Evolutionary conservation across 2,329 filamentous ascomycete genomes (phyloP), one percentile per base, ranked within the genome.

Genomic region (Aschersonia sp.): DNA sequence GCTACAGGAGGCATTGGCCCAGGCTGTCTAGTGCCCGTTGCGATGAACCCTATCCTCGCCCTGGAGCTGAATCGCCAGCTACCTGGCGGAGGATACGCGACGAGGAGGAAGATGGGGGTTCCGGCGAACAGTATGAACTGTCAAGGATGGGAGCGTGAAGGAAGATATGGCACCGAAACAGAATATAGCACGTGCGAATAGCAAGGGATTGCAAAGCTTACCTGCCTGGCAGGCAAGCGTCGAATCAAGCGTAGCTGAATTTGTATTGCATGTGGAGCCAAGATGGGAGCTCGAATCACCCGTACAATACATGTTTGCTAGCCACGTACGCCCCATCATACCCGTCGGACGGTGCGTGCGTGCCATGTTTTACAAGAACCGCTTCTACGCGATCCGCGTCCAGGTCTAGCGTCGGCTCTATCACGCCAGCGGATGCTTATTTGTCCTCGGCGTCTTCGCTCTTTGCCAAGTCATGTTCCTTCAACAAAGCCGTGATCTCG

Each of bases 381-480:
- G 35, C 44, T 32, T 32, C 42, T 14, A 32, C 6, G 46, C 22
- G 43, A 44, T 46, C 50, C 49, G 45, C 45, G 46, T 52, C 49
- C 48, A 46, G 37, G 32, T 31, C 35, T 30, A 41, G 43, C 46
- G 49, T 53, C 45, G 30, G 45, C 53, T 46, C 43, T 43, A 43
- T 30, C 48, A 32, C 47, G 39, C 41, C 37, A 7, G 9, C 32
- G 41, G 30, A n/a, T 22, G 31, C 47, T 55, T 71, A 80, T 62
- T 77, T 78, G 54, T 81, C 81, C 61, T 87, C 81, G 11, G 77
- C 65, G 53, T 79, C 79, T 62, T 90, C 85, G 55, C 81, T 78
- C 76, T 95, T 97, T 51, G 87, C 90, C 64, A 98, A 69, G 57
- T 90, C 90, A 60, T 98, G 89, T 73, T 97, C 87, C 76, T 89